Percentiles rank a stretch among this genome's conserved stretches.
Evolutionary conservation across 768 basidiomycete genomes (phyloP).

Genomic region (Piloderma croceum): DNA sequence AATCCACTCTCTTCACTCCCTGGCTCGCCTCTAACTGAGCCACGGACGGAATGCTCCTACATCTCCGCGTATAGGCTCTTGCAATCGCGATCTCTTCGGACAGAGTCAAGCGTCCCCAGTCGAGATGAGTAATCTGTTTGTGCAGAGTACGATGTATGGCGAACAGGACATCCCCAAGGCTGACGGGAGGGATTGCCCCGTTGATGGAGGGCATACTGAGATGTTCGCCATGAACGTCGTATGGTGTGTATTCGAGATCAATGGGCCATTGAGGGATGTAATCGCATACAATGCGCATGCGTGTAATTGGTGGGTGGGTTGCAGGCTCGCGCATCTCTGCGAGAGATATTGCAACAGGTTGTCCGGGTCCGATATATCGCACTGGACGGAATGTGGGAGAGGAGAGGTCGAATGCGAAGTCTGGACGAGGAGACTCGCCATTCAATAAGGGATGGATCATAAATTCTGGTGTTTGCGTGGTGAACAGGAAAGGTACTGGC

Average conservation of each 20-base stretch:
- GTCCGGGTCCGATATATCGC: no score
- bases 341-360: no score
- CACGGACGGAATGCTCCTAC: slow-evolving; percentile 22
- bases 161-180: slow-evolving; percentile 10
- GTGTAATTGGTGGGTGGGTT: slow-evolving; percentile 48
- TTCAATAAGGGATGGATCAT: no score
- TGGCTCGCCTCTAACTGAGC: slow-evolving; percentile 29
- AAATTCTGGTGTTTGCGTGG: no score
- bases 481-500: no score
- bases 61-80: slow-evolving; percentile 33
- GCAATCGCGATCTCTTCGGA: slow-evolving; percentile 27
- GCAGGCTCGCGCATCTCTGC: slow-evolving; percentile 49
- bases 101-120: slow-evolving; percentile 25
- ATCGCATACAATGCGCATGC: slow-evolving; percentile 55
- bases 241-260: slow-evolving; percentile 44
- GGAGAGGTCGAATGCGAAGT: slow-evolving; percentile 55
- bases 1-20: slow-evolving; percentile 38
- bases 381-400: no score
- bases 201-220: not conserved
- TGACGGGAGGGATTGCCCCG: slow-evolving; percentile 1
- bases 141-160: slow-evolving; percentile 8
- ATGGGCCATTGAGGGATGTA: slow-evolving; percentile 57
- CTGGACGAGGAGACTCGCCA: slow-evolving; percentile 39
- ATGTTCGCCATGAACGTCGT: no score
- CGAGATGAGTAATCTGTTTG: no score